Conservation (phyloP, 2,329 filamentous ascomycete species). For the Epichloe festucae region DNA sequence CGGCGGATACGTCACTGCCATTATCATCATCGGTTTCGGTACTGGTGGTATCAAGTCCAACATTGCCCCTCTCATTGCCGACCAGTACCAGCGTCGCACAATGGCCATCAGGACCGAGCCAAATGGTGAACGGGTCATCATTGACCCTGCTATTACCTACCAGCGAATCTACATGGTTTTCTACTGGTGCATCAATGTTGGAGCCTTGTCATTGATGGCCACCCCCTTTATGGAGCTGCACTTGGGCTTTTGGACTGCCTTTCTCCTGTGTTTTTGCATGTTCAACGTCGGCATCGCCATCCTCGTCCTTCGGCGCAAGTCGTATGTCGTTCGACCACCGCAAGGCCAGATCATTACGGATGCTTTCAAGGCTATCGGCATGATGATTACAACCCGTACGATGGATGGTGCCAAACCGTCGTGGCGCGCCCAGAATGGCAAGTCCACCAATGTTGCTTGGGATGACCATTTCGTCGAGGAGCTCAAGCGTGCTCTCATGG, state of each 20-base stretch:
- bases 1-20: constrained; percentile 37
- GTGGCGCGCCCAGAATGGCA: constrained; percentile 42
- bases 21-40: constrained; percentile 52
- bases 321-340: constrained; percentile 38
- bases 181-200: constrained; percentile 62
- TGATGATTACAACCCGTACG: constrained; percentile 29
- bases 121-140: constrained; percentile 46
- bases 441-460: constrained; percentile 37
- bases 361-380: constrained; percentile 39
- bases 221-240: constrained; percentile 59
- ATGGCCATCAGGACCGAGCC: constrained; percentile 37
- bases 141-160: constrained; percentile 53
- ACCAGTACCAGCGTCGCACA: constrained; percentile 46
- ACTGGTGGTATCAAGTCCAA: constrained; percentile 61
- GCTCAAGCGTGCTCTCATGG: constrained; percentile 50
- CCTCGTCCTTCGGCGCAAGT: constrained; percentile 33
- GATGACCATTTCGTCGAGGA: constrained; percentile 61
- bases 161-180: constrained; percentile 63
- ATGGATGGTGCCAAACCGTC: constrained; percentile 53
- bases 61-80: constrained; percentile 44
- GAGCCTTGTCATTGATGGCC: constrained; percentile 53
- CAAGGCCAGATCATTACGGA: constrained; percentile 53
- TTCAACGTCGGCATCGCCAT: constrained; percentile 47
- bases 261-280: constrained; percentile 41
- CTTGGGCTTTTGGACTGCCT: constrained; percentile 56